Base-by-base conservation (phyloP, 2,329 filamentous ascomycete genomes). In the Cladosporium sp. region DNA sequence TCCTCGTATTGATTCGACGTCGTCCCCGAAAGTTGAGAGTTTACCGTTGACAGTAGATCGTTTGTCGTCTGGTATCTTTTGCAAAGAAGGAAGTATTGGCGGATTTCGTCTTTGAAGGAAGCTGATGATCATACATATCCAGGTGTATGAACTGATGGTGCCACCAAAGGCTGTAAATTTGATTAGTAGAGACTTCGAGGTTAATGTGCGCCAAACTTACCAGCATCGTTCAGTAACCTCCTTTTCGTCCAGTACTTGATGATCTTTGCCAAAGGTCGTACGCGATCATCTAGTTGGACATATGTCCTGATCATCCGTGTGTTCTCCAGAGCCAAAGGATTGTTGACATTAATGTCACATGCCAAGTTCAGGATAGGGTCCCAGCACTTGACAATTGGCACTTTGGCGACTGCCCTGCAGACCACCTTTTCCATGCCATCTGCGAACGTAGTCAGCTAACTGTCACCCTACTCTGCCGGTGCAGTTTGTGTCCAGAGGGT, bases 341-440 rank as follows among this genome's bases (percentile, higher is more conserved):
- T 99, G 77, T 99, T 99, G 76, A 99, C 92, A 66, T 99, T 99
- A 88, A 99, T 94, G 71, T 99, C 94, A 73, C 92, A 97, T 15
- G 91, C 89, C 51, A 99, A 80, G 63, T 87, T 80, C 58, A 97
- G 79, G 72, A 96, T 91, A 3, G 94, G 94, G 71, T 99, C 94
- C 92, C 94, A 99, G 57, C 96, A 90, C 78, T 97, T 97, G 65
- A 99, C 94, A 68, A 99, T 99, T 3, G 94, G 93, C 13, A 99
- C 94, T 74, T 97, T 97, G 59, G 94, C 94, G 40, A 89, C 90
- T 25, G 91, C 91, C 53, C 97, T 91, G 71, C 94, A 99, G 22
- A 97, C 89, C 1, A 99, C 91, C 68, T 90, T 90, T 73, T 97
- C 84, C 94, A 99, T 99, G 37, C 93, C 93, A 77, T 91, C 93